Base-by-base conservation (phyloP, 2,329 filamentous ascomycete genomes). In the Pezicula radicicola region DNA sequence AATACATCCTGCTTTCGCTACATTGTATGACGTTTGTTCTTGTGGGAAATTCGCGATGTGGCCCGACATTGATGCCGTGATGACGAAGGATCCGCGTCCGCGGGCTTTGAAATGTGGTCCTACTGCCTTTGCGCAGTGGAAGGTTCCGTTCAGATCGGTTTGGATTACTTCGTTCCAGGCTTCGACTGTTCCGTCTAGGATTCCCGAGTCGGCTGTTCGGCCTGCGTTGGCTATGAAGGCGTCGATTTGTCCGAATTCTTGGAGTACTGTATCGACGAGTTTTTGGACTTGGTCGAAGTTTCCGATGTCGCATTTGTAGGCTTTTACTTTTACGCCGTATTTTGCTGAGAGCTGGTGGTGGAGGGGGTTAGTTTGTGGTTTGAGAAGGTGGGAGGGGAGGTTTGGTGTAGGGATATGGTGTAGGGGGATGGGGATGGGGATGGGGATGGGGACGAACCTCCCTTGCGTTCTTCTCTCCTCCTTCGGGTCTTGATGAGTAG, bases 171-270 rank as follows among this genome's bases (percentile, higher is more conserved):
- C 62, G 36, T 82, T 79, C 84, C 86, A 90, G 60, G 81, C 81
- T 67, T 86, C 75, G 49, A 88, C 79, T 46, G 79, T 75, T 57
- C 83, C 83, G 56, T 90, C 87, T 46, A 89, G 75, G 64, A 89
- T 78, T 52, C 86, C 87, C 50, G 73, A 74, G 72, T 86, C 79
- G 60, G 87, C 85, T 6, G 87, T 89, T 55, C 83, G 80, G 51
- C 87, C 87, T 18, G 87, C 86, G 69, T 87, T 87, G 70, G 83
- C 83, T 58, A 87, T 79, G 70, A 86, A 85, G 61, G 78, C 79
- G 63, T 87, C 83, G 63, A 87, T 79, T 71, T 84, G 78, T 69
- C 83, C 83, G 43, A 91, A 92, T 65, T 92, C 88, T 59, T 75
- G 73, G 66, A 85, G 73, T 49, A 86, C 81, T 41, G 81, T 73